Conservation (phyloP, 2,329 filamentous ascomycete species). For the Conoideocrella luteorostrata region DNA sequence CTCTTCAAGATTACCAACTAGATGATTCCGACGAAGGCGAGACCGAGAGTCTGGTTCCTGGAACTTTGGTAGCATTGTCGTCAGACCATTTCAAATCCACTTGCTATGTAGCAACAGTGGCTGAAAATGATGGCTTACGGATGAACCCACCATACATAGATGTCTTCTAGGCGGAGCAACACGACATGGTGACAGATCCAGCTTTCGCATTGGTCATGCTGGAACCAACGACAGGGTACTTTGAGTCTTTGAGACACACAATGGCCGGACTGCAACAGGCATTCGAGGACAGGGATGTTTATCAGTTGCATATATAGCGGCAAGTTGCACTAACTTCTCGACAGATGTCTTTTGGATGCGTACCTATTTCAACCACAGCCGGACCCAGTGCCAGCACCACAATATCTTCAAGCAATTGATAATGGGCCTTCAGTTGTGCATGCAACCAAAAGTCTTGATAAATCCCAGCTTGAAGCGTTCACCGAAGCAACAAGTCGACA, state of each 20-base stretch:
- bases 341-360: conserved; percentile 52
- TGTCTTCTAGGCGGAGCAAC: conserved; percentile 58
- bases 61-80: conserved; percentile 47
- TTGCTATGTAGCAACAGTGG: conserved; percentile 67
- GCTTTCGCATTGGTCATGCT: conserved; percentile 69
- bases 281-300: conserved; percentile 44
- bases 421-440: conserved; percentile 5
- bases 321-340: too few species aligned
- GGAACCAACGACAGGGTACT: conserved; percentile 68
- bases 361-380: conserved; percentile 49
- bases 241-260: conserved; percentile 67
- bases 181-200: conserved; percentile 62
- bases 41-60: conserved; percentile 45
- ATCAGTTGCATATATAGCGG: not conserved
- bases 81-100: conserved; percentile 56
- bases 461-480: conserved; percentile 64
- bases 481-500: conserved; percentile 63
- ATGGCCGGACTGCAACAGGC: conserved; percentile 65
- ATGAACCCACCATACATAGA: conserved; percentile 45
- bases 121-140: conserved; percentile 56
- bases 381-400: conserved; percentile 16
- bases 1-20: conserved; percentile 25
- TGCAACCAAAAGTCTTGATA: conserved; percentile 47
- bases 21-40: conserved; percentile 51
- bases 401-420: conserved; percentile 20